A percentile compares a stretch with the other conserved stretches of the same genome.
These are phyloP conservation scores for Botrytis fabae DNA, from an alignment of 2,329 filamentous ascomycete species.

Conservation along the genomic window DNA sequence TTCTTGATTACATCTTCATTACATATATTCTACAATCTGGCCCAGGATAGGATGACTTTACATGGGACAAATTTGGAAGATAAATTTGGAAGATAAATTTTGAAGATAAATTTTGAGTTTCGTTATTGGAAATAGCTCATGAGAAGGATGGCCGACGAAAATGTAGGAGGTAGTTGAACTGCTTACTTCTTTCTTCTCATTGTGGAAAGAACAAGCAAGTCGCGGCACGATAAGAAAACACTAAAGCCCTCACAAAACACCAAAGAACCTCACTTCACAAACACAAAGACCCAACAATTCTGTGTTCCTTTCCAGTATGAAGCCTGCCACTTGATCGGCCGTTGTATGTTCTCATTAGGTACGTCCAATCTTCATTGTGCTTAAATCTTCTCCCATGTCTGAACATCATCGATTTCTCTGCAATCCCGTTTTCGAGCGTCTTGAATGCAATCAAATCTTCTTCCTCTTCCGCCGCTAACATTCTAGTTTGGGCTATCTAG, in stretches of 20 bases:
- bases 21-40: not conserved
- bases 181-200: constrained; percentile 1
- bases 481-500: not conserved
- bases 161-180: not conserved
- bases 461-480: constrained; percentile 2
- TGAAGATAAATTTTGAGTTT: not conserved
- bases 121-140: not conserved
- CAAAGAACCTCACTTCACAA: not conserved
- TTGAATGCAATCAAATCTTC: not conserved
- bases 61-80: not conserved
- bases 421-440: not conserved
- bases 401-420: not conserved
- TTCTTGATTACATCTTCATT: not conserved
- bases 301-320: not conserved
- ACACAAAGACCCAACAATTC: not conserved
- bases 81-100: too few relatives aligned
- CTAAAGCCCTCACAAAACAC: not conserved
- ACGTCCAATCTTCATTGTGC: not conserved
- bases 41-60: not conserved
- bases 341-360: not conserved
- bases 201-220: constrained; percentile 4
- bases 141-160: not conserved
- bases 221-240: not conserved
- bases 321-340: constrained; percentile 10
- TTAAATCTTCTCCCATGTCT: not conserved